Conservation (phyloP, 2,329 filamentous ascomycete genomes). For the Pseudogymnoascus sp. region DNA sequence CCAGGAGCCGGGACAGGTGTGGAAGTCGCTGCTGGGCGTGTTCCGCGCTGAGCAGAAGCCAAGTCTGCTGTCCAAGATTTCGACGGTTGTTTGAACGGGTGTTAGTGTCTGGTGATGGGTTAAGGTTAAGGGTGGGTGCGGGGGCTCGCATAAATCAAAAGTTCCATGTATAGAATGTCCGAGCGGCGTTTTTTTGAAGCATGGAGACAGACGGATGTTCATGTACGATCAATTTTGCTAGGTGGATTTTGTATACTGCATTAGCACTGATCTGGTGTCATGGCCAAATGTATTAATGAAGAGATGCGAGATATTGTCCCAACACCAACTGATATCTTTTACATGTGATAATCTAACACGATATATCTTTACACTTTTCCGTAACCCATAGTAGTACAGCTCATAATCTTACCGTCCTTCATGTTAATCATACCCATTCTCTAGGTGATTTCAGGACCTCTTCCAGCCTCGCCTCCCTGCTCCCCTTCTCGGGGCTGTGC, state of each 20-base stretch:
- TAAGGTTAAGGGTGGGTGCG: constrained; percentile 5
- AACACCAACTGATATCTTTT: background rate
- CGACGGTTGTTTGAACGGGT: constrained; percentile 5
- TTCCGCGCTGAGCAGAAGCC: constrained; percentile 59
- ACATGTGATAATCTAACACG: constrained; percentile 8
- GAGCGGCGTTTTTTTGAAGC: constrained; percentile 6
- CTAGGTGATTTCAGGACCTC: constrained; percentile 61
- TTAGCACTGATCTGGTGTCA: constrained; percentile 10
- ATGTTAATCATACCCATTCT: constrained; percentile 53
- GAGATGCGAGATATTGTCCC: background rate
- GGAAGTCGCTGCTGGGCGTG: constrained; percentile 83
- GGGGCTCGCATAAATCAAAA: constrained; percentile 25
- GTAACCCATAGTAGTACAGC: constrained; percentile 4
- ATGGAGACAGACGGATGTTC: constrained; percentile 7
- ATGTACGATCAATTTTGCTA: constrained; percentile 7
- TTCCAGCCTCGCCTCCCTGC: constrained; percentile 72
- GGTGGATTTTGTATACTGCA: constrained; percentile 9
- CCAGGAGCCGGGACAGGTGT: constrained; percentile 91
- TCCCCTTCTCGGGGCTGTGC: constrained; percentile 72
- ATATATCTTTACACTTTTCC: constrained; percentile 1
- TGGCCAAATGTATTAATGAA: constrained; percentile 10
- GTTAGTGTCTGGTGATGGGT: constrained; percentile 20
- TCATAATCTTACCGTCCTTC: constrained; percentile 1
- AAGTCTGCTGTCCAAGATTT: constrained; percentile 30
- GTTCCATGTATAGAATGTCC: constrained; percentile 7